These are phyloP conservation scores for Fraxinus excelsior DNA, from an alignment of 257 asterid genomes.

Conservation along the genomic window DNA sequence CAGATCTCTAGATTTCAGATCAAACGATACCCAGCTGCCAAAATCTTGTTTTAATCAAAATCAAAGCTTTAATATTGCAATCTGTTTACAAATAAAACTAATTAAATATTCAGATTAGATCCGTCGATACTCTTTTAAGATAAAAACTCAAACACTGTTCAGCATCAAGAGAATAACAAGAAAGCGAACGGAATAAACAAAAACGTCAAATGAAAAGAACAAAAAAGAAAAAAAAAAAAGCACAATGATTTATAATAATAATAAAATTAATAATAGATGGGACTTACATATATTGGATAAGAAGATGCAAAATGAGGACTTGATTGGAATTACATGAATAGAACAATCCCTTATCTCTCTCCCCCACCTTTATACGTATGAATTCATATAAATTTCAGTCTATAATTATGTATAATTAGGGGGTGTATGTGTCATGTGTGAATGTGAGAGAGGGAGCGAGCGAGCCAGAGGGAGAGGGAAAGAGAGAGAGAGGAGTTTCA, in stretches of 20 bases:
- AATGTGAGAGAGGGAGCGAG: background rate
- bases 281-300: constrained; percentile 38
- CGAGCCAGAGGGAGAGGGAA: too few relatives aligned
- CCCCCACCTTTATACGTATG: constrained; percentile 17
- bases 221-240: background rate
- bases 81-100: constrained; percentile 27
- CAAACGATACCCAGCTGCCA: constrained; percentile 45
- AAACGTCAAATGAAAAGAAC: constrained; percentile 4
- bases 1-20: constrained; percentile 78
- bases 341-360: constrained; percentile 24
- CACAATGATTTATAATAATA: background rate
- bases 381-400: constrained; percentile 9
- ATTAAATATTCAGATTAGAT: constrained; percentile 44
- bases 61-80: constrained; percentile 48
- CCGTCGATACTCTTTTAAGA: constrained; percentile 34
- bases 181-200: constrained; percentile 2
- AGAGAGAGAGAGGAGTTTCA: constrained; percentile 23
- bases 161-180: constrained; percentile 13
- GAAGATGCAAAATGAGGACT: constrained; percentile 22
- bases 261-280: constrained; percentile 10
- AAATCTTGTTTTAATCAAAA: constrained; percentile 37
- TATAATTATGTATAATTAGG: background rate
- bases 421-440: background rate
- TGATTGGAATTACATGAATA: constrained; percentile 32
- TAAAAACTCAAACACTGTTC: constrained; percentile 1